These are phyloP conservation scores for Phytophthora multivora DNA, from an alignment of 352 stramenopile genomes.

Conservation along the genomic window DNA sequence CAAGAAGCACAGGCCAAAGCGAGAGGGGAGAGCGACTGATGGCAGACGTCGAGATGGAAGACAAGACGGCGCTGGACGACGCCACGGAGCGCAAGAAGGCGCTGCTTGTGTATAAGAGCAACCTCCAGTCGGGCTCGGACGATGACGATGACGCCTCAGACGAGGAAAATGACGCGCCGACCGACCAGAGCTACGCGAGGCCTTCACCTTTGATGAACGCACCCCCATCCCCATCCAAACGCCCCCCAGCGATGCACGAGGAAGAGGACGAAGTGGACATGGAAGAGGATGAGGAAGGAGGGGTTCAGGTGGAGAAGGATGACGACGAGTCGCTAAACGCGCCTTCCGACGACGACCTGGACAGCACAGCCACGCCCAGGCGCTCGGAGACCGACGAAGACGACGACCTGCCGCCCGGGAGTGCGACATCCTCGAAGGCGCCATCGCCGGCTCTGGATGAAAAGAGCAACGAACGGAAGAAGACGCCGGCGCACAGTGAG, in stretches of 20 bases:
- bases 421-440: not conserved
- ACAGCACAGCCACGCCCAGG: constrained; percentile 61
- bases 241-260: not conserved
- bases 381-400: constrained; percentile 61
- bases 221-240: constrained; percentile 12
- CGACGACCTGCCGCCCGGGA: constrained; percentile 16
- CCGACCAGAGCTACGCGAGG: constrained; percentile 13
- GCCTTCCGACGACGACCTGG: constrained; percentile 76
- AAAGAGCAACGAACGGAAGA: constrained; percentile 20
- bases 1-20: not conserved
- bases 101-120: constrained; percentile 79
- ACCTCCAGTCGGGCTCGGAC: constrained; percentile 64
- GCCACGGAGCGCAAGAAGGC: constrained; percentile 76
- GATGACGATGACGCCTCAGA: constrained; percentile 61
- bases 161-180: constrained; percentile 39
- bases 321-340: constrained; percentile 78
- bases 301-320: constrained; percentile 73
- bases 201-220: constrained; percentile 7
- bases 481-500: constrained; percentile 25
- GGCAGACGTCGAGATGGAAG: constrained; percentile 52
- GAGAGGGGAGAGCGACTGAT: constrained; percentile 28
- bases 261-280: constrained; percentile 30
- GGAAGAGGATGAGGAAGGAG: constrained; percentile 57
- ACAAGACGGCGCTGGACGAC: constrained; percentile 30
- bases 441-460: constrained; percentile 16